Base-by-base conservation (phyloP, 1,284 basidiomycete genomes). In the Ceratorhiza oryzae-sativae region DNA sequence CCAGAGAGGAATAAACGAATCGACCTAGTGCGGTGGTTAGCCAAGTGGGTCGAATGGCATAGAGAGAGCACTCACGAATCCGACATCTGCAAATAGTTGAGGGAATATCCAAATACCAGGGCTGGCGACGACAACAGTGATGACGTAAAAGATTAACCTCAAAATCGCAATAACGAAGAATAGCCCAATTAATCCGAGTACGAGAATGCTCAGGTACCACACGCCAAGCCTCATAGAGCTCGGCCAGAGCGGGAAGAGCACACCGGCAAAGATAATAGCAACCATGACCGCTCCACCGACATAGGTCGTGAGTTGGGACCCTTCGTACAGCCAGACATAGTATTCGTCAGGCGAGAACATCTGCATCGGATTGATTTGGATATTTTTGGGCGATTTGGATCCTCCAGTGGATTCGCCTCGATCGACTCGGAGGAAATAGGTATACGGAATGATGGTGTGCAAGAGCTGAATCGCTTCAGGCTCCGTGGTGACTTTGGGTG, bases 71-170 rank as follows among this genome's bases (percentile, higher is more conserved):
- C 95, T 83, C 79, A 98, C 97, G 80, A 99, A 97, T 80, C 97
- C 97, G 72, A 99, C 97, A 79, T 99, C 97, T 39, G 97, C 97
- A 77, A 99, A 99, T 56, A 99, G 83, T 79, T 98, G 94, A 0
- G 97, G 97, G 86, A 98, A 99, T 83, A 99, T 92, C 97, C 97
- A 99, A 73, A 99, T 97, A 41, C 97, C 97, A 18, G 95, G 95
- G 72, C 90, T 88, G 34, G 88, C 89, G 59, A 89, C 88, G 76
- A 99, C 82, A 76, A 96, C 81, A n/a, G 97, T 96, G 78, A 97
- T 88, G 80, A 95, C 87, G 83, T 95, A 99, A 81, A 98, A 91
- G 77, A 99, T 93, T 74, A 99, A 85, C 56, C 97, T 87, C 74
- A 99, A 85, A 76, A 99, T 90, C 4, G 96, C 95, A 75, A 98